Evolutionary conservation across 257 asterid genomes (phyloP).

Genomic region (Fraxinus excelsior): DNA sequence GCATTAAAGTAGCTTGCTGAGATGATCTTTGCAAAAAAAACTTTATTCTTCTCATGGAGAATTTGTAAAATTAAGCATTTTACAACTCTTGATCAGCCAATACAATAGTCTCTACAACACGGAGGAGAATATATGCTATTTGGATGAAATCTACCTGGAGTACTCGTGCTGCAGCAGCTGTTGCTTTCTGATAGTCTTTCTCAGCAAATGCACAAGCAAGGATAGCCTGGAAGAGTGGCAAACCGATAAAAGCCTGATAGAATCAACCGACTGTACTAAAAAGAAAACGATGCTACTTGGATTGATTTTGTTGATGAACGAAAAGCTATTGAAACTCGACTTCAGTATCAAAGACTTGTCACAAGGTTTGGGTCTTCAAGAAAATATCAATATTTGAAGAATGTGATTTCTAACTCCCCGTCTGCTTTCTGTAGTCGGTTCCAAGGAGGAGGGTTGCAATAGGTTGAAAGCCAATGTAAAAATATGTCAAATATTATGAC

Average conservation of each 20-base stretch:
- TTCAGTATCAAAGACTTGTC: background rate
- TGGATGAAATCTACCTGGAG: slow-evolving; percentile 55
- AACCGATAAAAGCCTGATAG: background rate
- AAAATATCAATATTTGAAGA: no score
- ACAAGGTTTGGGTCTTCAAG: no score
- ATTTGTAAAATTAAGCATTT: background rate
- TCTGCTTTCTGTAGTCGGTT: background rate
- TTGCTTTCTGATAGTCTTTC: slow-evolving; percentile 79
- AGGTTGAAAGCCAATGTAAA: background rate
- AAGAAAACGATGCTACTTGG: background rate
- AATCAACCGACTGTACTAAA: background rate
- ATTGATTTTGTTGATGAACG: background rate
- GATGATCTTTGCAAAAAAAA: background rate
- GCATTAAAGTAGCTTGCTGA: background rate
- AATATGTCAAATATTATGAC: no score
- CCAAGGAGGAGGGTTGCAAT: background rate
- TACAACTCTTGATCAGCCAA: background rate
- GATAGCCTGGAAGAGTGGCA: slow-evolving; percentile 57
- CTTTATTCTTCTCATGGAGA: background rate
- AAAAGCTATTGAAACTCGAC: background rate
- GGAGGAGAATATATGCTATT: background rate
- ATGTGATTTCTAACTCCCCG: background rate
- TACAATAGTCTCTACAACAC: background rate
- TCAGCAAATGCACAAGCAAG: slow-evolving; percentile 97
- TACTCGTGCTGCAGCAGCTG: slow-evolving; percentile 76